Evolutionary conservation across 352 stramenopile species (phyloP).

Genomic region (Discostella stelligera): DNA sequence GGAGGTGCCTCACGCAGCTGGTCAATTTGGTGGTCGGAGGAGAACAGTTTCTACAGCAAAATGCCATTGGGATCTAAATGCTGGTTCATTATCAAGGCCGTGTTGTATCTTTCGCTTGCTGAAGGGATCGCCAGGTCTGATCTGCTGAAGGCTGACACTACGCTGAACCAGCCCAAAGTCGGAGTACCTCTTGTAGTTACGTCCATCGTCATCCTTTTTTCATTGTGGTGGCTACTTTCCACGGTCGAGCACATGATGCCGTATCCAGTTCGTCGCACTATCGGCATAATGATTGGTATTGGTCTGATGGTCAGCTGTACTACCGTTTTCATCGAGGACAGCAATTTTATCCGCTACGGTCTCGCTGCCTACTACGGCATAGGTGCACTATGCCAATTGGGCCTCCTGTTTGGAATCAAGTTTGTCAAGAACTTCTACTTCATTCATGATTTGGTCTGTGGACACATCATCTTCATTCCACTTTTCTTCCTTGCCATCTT

Average conservation of each 20-base stretch:
- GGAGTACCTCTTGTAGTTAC: constrained; percentile 81
- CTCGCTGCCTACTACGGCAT: constrained; percentile 91
- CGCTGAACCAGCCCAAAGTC: constrained; percentile 82
- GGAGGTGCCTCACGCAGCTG: constrained; percentile 92
- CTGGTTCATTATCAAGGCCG: constrained; percentile 88
- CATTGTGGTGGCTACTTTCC: constrained; percentile 70
- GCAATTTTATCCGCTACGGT: constrained; percentile 88
- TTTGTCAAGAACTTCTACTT: constrained; percentile 91
- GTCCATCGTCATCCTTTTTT: constrained; percentile 82
- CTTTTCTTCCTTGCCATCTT: constrained; percentile 89
- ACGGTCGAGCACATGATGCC: constrained; percentile 64
- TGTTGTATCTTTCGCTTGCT: constrained; percentile 87
- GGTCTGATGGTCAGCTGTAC: constrained; percentile 63
- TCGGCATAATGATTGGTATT: constrained; percentile 79
- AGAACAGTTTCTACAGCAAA: constrained; percentile 91
- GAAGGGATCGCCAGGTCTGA: constrained; percentile 86
- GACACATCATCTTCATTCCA: constrained; percentile 84
- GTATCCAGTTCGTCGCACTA: constrained; percentile 77
- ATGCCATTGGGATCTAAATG: constrained; percentile 89
- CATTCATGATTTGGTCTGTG: constrained; percentile 91
- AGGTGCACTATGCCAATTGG: constrained; percentile 86
- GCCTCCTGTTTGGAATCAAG: constrained; percentile 87
- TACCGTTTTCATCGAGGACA: constrained; percentile 79
- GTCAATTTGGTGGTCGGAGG: constrained; percentile 94
- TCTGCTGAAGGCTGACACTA: constrained; percentile 72